Percentiles rank a stretch among this genome's conserved stretches.
Evolutionary conservation across 495 filamentous ascomycete species (phyloP).

Genomic region (Penicillium mononematosum): DNA sequence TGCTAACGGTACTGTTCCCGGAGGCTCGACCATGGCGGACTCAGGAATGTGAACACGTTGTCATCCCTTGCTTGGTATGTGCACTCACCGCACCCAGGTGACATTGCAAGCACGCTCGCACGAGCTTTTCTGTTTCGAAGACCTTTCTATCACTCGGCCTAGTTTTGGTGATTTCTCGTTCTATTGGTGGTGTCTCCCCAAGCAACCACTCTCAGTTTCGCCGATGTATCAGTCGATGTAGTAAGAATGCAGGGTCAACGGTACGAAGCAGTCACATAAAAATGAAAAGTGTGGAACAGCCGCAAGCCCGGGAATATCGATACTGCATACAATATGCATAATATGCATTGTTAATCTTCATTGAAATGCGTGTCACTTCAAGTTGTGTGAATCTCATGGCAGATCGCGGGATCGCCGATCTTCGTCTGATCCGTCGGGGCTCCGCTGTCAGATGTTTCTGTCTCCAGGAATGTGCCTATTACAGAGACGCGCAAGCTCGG

Average conservation of each 20-base stretch:
- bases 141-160: background rate
- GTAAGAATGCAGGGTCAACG: background rate
- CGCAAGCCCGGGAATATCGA: background rate
- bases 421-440: slow-evolving; percentile 21
- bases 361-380: background rate
- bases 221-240: background rate
- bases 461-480: slow-evolving; percentile 17
- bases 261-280: background rate
- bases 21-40: background rate
- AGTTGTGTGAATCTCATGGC: slow-evolving; percentile 6
- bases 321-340: background rate
- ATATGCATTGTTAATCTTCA: background rate
- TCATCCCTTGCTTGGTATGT: slow-evolving; percentile 13
- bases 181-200: background rate
- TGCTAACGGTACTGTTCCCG: slow-evolving; percentile 10
- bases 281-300: background rate
- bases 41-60: slow-evolving; percentile 15
- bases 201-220: background rate
- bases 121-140: background rate
- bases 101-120: background rate
- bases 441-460: slow-evolving; percentile 20
- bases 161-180: background rate
- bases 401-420: slow-evolving; percentile 21
- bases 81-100: background rate
- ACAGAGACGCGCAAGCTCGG: slow-evolving; percentile 15